Base-by-base conservation (phyloP, 2,329 filamentous ascomycete genomes). In the Cladosporium sp. region DNA sequence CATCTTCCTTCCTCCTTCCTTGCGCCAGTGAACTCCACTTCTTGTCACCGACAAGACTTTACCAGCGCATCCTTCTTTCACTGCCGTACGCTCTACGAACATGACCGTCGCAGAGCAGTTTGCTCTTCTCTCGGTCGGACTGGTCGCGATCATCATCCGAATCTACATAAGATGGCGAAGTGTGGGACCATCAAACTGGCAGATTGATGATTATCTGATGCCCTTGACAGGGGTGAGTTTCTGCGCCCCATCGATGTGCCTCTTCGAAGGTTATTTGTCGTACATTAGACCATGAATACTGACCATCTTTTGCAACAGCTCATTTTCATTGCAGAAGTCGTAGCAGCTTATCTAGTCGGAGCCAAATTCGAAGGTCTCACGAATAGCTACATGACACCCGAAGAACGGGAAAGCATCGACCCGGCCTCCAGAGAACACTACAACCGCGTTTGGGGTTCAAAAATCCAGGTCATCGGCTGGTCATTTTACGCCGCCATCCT, bases 191-290 rank as follows among this genome's bases (percentile, higher is more conserved):
- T 7, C 43, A 3, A 38, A 46, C 13, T 46, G 43, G 43, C 33
- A 46, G 15, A 36, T 46, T 16, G 43, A 46, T 11, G 43, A 46
- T 8, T 46, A 46, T 27, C 32, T 46, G 33, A 46, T 46, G 43
- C 43, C 43, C 13, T 15, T 38, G 32, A 29, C 33, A 5, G 43
- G 43, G 7, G 43, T 46, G 29, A 38, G 20, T 46, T 7, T 27
- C n/a, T n/a, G n/a, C n/a, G n/a, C n/a, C n/a, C n/a, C n/a, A n/a
- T n/a, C n/a, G n/a, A n/a, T n/a, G n/a, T n/a, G n/a, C n/a, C n/a
- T n/a, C n/a, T n/a, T n/a, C n/a, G n/a, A n/a, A n/a, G n/a, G n/a
- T n/a, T n/a, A n/a, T n/a, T n/a, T n/a, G n/a, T n/a, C n/a, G n/a
- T n/a, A n/a, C n/a, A n/a, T n/a, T n/a, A n/a, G n/a, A n/a, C n/a